Conservation (phyloP, 306 rosid species). For the Hippophae tibetana region DNA sequence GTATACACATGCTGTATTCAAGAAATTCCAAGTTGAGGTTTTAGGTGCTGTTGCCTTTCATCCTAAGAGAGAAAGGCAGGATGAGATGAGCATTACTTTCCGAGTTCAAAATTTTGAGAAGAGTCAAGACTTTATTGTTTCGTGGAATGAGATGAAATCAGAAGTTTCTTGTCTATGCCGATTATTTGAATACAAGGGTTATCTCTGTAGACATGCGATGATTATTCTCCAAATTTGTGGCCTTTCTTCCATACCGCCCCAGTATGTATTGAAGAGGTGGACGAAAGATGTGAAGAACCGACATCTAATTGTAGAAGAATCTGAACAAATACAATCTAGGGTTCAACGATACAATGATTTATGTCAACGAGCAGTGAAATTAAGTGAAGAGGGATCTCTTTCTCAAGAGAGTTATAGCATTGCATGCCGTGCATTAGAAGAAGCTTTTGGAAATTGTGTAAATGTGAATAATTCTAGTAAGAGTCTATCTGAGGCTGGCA, state of each 20-base stretch:
- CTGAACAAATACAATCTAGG: conserved; percentile 49
- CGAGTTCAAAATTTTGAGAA: conserved; percentile 79
- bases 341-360: conserved; percentile 70
- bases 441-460: conserved; percentile 58
- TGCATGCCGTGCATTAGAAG: conserved; percentile 63
- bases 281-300: conserved; percentile 71
- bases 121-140: conserved; percentile 57
- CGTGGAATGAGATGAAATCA: conserved; percentile 54
- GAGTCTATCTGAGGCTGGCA: conserved; percentile 62
- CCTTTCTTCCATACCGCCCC: conserved; percentile 62
- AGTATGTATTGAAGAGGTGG: conserved; percentile 87
- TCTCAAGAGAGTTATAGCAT: conserved; percentile 79
- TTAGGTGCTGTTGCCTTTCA: conserved; percentile 92
- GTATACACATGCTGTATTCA: conserved; percentile 77
- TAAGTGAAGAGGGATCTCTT: conserved; percentile 79
- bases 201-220: conserved; percentile 93
- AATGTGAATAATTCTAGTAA: conserved; percentile 49
- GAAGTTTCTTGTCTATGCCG: conserved; percentile 81
- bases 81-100: conserved; percentile 40
- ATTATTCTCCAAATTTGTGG: conserved; percentile 87
- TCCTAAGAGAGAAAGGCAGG: conserved; percentile 74
- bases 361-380: conserved; percentile 63
- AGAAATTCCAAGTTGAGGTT: conserved; percentile 89
- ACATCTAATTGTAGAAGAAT: conserved; percentile 53
- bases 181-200: conserved; percentile 81